These are phyloP conservation scores for Neltuma alba DNA, from an alignment of 306 rosid genomes.

Conservation along the genomic window DNA sequence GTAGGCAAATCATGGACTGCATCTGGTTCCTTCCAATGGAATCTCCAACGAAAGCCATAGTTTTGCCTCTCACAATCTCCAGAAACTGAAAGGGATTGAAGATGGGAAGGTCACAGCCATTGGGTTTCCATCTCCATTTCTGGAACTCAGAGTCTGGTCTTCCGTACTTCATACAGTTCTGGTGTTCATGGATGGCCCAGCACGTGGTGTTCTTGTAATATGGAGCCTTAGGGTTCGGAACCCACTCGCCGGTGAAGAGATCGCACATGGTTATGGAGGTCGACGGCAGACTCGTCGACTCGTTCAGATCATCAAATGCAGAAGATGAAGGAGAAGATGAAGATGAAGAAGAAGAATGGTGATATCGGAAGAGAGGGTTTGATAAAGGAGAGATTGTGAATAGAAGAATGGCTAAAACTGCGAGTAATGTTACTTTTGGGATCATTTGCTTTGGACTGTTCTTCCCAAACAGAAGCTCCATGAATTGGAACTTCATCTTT, in stretches of 20 bases:
- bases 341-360: not conserved
- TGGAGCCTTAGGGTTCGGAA: conserved; percentile 73
- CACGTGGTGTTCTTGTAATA: conserved; percentile 74
- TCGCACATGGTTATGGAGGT: conserved; percentile 54
- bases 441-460: conserved; percentile 39
- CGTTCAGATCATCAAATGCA: conserved; percentile 25
- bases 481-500: conserved; percentile 56
- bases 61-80: conserved; percentile 65
- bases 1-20: conserved; percentile 79
- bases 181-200: conserved; percentile 84
- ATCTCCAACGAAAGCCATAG: conserved; percentile 92
- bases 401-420: conserved; percentile 42
- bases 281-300: conserved; percentile 26
- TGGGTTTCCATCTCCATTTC: conserved; percentile 94
- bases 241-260: conserved; percentile 80
- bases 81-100: conserved; percentile 83
- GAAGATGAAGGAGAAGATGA: not conserved
- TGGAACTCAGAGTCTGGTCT: conserved; percentile 80
- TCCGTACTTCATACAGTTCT: conserved; percentile 83
- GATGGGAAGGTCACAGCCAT: conserved; percentile 68
- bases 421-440: conserved; percentile 46
- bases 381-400: conserved; percentile 55
- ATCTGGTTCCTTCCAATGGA: conserved; percentile 88
- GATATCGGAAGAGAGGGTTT: conserved; percentile 40
- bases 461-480: conserved; percentile 47